Evolutionary conservation across 768 basidiomycete genomes (phyloP), one percentile per base, ranked within the genome.

Genomic region (Coprinopsis cinerea): DNA sequence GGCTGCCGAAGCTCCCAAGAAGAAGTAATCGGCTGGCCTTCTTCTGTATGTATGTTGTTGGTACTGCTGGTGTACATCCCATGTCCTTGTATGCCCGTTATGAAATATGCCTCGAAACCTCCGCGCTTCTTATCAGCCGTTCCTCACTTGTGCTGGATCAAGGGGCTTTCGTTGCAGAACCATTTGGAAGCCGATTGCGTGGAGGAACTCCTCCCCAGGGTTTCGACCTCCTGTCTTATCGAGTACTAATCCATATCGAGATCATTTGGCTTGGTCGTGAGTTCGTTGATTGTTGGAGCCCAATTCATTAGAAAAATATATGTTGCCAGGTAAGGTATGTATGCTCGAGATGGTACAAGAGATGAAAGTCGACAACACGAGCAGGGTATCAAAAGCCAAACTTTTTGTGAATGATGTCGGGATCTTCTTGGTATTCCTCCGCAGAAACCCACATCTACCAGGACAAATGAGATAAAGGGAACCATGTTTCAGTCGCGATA

Each of bases 341-440:
- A 48, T 37, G 41, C 13, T 35, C 27, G 40, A 51, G 24, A 47
- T 46, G 54, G 44, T 51, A 49, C 47, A 47, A 45, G 34, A 43
- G 39, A 53, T 47, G 44, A 27, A 51, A 47, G 32, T 36, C 36
- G 42, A 24, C 26, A 47, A 24, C 20, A 40, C 14, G 17, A 18
- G 22, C 36, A 39, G 18, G 32, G n/a, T 35, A 39, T 68, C 62
- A 92, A 67, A 92, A 92, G 41, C 88, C 89, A 50, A 87, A 78
- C 69, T 95, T 95, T 70, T 91, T 94, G 69, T 96, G 94, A 61
- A 97, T 98, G 61, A 97, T 89, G 61, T 98, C 94, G 48, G 95
- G 94, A 69, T 98, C 95, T 67, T 99, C 95, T 68, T 96, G 92
- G 64, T 97, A 98, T 69, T 98, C 96, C 68, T 99, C 95, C 32